These are phyloP conservation scores for Ophiostoma pallidulum DNA, from an alignment of 2,329 filamentous ascomycete genomes.

Conservation along the genomic window DNA sequence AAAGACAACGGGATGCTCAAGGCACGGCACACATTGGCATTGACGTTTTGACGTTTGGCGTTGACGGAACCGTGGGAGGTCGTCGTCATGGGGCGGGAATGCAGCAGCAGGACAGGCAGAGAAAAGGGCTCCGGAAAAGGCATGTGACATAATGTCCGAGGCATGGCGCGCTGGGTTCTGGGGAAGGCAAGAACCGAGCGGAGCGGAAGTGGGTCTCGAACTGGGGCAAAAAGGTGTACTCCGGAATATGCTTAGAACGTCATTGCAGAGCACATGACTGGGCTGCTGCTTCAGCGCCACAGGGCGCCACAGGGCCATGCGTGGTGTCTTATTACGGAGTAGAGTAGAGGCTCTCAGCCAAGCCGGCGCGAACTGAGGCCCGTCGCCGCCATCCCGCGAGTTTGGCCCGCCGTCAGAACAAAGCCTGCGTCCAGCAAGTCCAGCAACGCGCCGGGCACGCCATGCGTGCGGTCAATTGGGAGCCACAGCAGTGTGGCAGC, in stretches of 20 bases:
- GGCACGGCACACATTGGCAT: too few relatives aligned
- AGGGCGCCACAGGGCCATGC: not conserved
- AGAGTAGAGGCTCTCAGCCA: too few relatives aligned
- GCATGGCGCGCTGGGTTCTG: conserved; percentile 3
- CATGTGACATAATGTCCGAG: conserved; percentile 17
- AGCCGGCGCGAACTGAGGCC: too few relatives aligned
- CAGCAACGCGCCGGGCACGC: too few relatives aligned
- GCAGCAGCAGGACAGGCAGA: not conserved
- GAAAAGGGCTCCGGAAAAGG: not conserved
- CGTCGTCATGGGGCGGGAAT: not conserved
- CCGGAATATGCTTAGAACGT: too few relatives aligned
- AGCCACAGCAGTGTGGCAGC: too few relatives aligned
- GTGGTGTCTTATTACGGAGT: too few relatives aligned
- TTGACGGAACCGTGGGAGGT: not conserved
- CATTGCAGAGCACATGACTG: conserved; percentile 7
- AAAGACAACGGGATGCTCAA: too few relatives aligned
- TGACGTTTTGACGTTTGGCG: not conserved
- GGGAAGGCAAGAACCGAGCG: conserved; percentile 8
- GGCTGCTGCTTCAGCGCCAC: conserved; percentile 1
- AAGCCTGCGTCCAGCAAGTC: too few relatives aligned
- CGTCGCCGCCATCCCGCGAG: too few relatives aligned
- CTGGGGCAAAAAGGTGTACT: not conserved
- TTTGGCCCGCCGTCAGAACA: too few relatives aligned
- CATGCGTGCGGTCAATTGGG: too few relatives aligned
- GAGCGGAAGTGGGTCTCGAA: conserved; percentile 5